Evolutionary conservation across 1,284 basidiomycete species (phyloP).

Genomic region (Sparassis latifolia): DNA sequence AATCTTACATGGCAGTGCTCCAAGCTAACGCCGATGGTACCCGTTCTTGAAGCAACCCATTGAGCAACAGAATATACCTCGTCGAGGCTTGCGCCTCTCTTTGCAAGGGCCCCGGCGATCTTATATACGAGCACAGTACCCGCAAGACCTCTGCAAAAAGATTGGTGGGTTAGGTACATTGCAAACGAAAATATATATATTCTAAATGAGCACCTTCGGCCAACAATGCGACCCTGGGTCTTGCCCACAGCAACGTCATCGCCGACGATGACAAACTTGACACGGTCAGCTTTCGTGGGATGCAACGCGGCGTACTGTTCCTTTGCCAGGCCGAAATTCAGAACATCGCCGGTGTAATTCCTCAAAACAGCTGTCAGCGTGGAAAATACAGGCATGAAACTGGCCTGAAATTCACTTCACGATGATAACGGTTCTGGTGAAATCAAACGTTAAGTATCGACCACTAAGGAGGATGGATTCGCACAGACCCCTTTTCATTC

Average conservation of each 20-base stretch:
- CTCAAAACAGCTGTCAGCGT: constrained; percentile 27
- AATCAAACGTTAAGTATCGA: not conserved
- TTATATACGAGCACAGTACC: constrained; percentile 92
- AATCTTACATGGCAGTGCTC: constrained; percentile 80
- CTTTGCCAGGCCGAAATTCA: constrained; percentile 90
- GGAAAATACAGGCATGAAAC: not conserved
- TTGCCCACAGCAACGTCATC: constrained; percentile 89
- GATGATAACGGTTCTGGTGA: constrained; percentile 68
- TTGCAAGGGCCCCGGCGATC: constrained; percentile 78
- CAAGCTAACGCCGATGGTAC: constrained; percentile 85
- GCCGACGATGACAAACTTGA: constrained; percentile 82
- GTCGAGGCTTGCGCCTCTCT: constrained; percentile 66
- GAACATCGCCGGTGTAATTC: constrained; percentile 85
- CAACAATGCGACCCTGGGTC: constrained; percentile 75
- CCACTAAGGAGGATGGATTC: not conserved
- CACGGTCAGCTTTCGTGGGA: constrained; percentile 57
- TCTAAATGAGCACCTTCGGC: constrained; percentile 46
- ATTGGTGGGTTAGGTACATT: not conserved
- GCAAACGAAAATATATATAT: not conserved
- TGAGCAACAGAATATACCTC: constrained; percentile 69
- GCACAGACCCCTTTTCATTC: constrained; percentile 67
- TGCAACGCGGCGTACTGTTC: constrained; percentile 77
- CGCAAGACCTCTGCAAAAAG: constrained; percentile 62
- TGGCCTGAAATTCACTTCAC: constrained; percentile 63
- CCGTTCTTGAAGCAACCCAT: constrained; percentile 61